Base-by-base conservation (phyloP, 345 rosid genomes). In the Eutrema japonicum region DNA sequence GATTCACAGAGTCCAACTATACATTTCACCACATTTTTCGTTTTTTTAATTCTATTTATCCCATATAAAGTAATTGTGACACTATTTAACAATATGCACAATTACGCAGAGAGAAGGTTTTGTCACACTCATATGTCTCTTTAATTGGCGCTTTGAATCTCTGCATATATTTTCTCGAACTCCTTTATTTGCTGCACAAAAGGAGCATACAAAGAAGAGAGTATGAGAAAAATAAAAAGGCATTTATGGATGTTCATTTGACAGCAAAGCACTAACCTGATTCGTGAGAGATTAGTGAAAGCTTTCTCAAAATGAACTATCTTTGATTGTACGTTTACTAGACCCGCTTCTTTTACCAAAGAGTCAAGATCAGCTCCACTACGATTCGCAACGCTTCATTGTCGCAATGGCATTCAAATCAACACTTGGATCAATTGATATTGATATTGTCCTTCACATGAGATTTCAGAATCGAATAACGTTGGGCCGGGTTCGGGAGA, bases 291-390 rank as follows among this genome's bases (percentile, higher is more conserved):
- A 4, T 62, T 42, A 62, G 66, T 6, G 16, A 27, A 42, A 12
- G 66, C 66, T 27, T 43, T 3, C 51, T 62, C 66, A 43, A 43
- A 62, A 32, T 62, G 40, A n/a, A 62, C 38, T 52, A 62, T 43
- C 67, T 45, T 45, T 43, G 52, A 62, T 45, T 14, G 9, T 62
- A 29, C 52, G 22, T 0, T 40, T 7, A 56, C 27, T 35, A 4
- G 7, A 59, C 48, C 64, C 0, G 64, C 48, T 18, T 26, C 10
- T 22, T 59, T 22, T 4, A 62, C 67, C 67, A 62, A n/a, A 1
- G 40, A 43, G 1, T 29, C 0, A 53, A 88, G 92, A 83, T 92
- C 96, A 40, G 94, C 93, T 46, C 96, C 96, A 26, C 94, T 88
- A 26, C 84, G 66, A 75, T 77, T 81, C 75, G 63, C 90, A 89